These are phyloP conservation scores for Salix suchowensis DNA, from an alignment of 345 rosid genomes.

Conservation along the genomic window DNA sequence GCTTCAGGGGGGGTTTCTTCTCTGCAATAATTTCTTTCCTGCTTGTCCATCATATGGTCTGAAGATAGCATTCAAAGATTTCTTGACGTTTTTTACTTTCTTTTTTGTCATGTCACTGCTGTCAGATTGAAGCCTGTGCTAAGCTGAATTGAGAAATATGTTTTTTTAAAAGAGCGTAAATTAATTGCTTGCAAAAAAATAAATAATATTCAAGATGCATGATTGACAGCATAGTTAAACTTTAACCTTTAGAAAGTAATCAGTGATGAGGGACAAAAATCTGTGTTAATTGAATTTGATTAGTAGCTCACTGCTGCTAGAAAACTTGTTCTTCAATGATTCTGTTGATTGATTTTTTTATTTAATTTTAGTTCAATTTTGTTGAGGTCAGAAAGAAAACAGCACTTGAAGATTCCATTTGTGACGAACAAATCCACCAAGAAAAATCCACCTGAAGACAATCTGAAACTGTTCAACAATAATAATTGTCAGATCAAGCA, in stretches of 20 bases:
- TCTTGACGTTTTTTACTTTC: too few species aligned
- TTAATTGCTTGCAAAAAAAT: background rate
- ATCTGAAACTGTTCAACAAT: background rate
- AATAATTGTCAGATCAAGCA: conserved; percentile 3
- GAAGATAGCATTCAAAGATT: too few species aligned
- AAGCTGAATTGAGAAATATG: too few species aligned
- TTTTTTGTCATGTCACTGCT: too few species aligned
- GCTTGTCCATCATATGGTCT: too few species aligned
- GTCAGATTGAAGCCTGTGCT: too few species aligned
- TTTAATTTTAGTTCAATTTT: background rate
- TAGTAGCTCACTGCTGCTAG: background rate
- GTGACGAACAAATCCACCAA: conserved; percentile 2
- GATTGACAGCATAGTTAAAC: background rate
- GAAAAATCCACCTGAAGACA: background rate
- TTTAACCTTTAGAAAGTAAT: background rate
- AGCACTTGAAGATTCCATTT: background rate
- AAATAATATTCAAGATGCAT: background rate
- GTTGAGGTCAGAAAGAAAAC: too few species aligned
- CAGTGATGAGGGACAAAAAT: background rate
- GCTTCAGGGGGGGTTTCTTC: too few species aligned
- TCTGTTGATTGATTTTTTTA: background rate
- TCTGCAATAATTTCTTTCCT: too few species aligned
- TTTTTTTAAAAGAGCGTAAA: background rate
- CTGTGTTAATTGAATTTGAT: background rate
- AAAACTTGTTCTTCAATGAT: background rate